Evolutionary conservation across 805 yeast species (phyloP), one percentile per base, ranked within the genome.

Genomic region (Blastobotrys mokoenaii): DNA sequence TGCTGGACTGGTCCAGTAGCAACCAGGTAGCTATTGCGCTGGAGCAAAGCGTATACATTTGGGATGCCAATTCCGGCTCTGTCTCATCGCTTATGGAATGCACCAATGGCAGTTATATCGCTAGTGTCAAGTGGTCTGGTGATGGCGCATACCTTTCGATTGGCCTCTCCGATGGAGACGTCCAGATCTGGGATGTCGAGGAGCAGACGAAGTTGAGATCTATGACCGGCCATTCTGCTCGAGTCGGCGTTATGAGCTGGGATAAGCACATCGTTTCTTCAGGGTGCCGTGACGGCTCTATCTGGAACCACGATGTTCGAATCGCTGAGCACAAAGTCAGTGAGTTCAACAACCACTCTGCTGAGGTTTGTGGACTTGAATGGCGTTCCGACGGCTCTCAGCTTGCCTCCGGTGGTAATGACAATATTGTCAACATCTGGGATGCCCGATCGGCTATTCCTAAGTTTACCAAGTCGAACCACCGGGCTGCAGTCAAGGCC

Each of bases 401-500:
- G 58, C 72, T 90, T 47, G 95, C 94, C 0, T 77, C 87, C 2
- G 97, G 97, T 9, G 96, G 97, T 29, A 93, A 93, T 60, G 98
- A 93, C 62, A 90, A 93, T 59, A 66, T 88, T 8, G 95, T 93
- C 6, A 82, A 85, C 60, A 80, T 90, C 40, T 90, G 97, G 97
- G 97, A 90, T 62, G 81, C 83, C 2, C 73, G 96, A 52, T 71
- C 79, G 1, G 56, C 69, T 3, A 59, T 68, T 20, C 96, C 97
- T 2, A 74, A 79, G 51, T 85, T 81, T 61, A 71, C 81, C 11
- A 85, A 88, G 60, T 75, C 82, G 14, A 77, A 79, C 45, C 98
- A 90, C 65, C 81, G 77, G 27, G 96, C 97, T 0, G 97, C 97
- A 0, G 96, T 90, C 3, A 93, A 93, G 65, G 97, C 97, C 1